phyloP scores from a whole-genome alignment of 108 stramenopile species.

The Nitzschia sp. region DNA sequence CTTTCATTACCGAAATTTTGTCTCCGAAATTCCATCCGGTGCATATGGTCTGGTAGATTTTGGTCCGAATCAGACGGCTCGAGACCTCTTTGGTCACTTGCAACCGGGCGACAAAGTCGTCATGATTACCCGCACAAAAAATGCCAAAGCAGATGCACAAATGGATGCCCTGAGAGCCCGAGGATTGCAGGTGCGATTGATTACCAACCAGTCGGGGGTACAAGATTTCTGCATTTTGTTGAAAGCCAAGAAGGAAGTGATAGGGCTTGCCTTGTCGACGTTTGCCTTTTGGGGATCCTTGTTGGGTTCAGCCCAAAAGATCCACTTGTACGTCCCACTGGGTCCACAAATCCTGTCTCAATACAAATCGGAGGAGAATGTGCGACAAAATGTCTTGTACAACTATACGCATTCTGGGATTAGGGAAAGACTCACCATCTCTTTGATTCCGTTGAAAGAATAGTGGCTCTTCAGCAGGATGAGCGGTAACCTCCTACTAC shows the following conservation, averaged over 20 bases:
- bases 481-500: too few relatives aligned
- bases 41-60: conserved; percentile 34
- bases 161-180: conserved; percentile 29
- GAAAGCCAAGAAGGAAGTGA: conserved; percentile 58
- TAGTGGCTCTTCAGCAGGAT: too few relatives aligned
- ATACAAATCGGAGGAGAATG: too few relatives aligned
- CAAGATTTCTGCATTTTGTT: conserved; percentile 71
- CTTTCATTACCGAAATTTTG: conserved; percentile 51
- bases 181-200: conserved; percentile 37
- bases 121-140: conserved; percentile 23
- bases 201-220: conserved; percentile 51
- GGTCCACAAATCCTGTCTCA: too few relatives aligned
- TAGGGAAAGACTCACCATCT: neutral
- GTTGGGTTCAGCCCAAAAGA: conserved; percentile 45
- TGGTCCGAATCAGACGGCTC: conserved; percentile 30
- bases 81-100: conserved; percentile 32
- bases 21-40: conserved; percentile 41
- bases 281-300: conserved; percentile 44
- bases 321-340: conserved; percentile 22
- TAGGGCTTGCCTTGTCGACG: conserved; percentile 47
- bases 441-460: neutral
- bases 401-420: too few relatives aligned
- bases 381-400: too few relatives aligned
- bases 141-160: conserved; percentile 10
- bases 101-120: conserved; percentile 45